These are phyloP conservation scores for Suillus luteus DNA, from an alignment of 768 basidiomycete genomes.

Conservation along the genomic window DNA sequence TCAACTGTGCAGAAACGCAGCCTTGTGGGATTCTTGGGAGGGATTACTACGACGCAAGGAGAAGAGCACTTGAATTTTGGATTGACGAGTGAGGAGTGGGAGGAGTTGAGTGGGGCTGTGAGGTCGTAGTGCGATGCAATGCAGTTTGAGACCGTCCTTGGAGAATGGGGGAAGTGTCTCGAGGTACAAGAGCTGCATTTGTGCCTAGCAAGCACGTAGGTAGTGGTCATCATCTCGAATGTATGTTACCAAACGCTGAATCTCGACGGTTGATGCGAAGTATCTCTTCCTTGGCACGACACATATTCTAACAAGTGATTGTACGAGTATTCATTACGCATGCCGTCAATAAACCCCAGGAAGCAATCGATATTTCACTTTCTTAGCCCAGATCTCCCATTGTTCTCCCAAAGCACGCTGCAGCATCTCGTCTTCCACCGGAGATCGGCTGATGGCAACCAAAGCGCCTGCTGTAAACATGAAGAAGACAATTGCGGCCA, in stretches of 20 bases:
- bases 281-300: no score
- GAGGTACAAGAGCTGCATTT: no score
- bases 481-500: slow-evolving; percentile 10
- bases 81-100: neutral
- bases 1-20: slow-evolving; percentile 31
- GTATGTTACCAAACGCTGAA: no score
- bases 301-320: no score
- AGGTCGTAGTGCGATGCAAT: neutral
- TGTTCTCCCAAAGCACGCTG: slow-evolving; percentile 27
- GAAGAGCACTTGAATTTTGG: slow-evolving; percentile 12
- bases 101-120: neutral
- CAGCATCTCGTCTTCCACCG: slow-evolving; percentile 31
- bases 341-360: slow-evolving; percentile 23
- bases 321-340: neutral
- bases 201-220: no score
- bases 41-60: slow-evolving; percentile 6
- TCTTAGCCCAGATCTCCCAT: slow-evolving; percentile 27
- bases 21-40: slow-evolving; percentile 31
- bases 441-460: slow-evolving; percentile 19
- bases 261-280: no score
- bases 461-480: accelerated
- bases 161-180: no score
- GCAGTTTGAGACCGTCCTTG: no score
- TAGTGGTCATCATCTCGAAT: no score
- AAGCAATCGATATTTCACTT: slow-evolving; percentile 27